Base-by-base conservation (phyloP, 371 early-diverging fungal genomes). In the Choanephora cucurbitarum region DNA sequence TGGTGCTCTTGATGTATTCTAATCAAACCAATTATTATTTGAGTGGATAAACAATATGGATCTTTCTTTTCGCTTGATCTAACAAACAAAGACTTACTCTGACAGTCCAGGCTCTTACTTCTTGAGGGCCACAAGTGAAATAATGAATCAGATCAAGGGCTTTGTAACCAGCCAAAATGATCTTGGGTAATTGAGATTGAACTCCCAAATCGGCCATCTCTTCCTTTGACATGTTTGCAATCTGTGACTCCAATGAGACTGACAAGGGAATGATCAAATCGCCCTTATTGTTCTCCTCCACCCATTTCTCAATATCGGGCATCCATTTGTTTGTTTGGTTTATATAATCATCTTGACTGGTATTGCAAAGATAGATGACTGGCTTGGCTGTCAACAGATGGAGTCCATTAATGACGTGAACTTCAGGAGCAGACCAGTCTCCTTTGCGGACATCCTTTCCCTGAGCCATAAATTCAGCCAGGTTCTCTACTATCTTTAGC, bases 301-400 rank as follows among this genome's bases (percentile, higher is more conserved):
- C 89, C 95, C 95, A 96, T 34, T 77, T 78, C 66, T 91, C 85
- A 64, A 97, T 91, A 59, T 86, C 78, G 17, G 88, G 79, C 44
- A 67, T 21, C 60, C 68, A 52, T 44, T 62, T 39, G 33, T 58
- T 74, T 52, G 75, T 79, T 87, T 79, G 86, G 82, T 78, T 88
- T 80, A 83, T 49, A 64, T 86, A 95, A 47, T 92, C 92, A 7
- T 77, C 60, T 69, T 88, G 85, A 52, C 82, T 79, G 62, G 94
- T 79, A 75, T 97, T 97, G 57, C 86, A 88, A n/a, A 98, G 75
- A 75, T 95, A 93, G 31, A 95, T 86, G 56, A 95, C 89, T n/a
- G 93, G 93, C 77, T 98, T 98, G 23, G 93, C 91, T 17, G 96
- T 93, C 43, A 98, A 69, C 52, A 96, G 81, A 68, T 89, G 90